These are phyloP conservation scores for Prunus mume DNA, from an alignment of 306 rosid species.

Conservation along the genomic window DNA sequence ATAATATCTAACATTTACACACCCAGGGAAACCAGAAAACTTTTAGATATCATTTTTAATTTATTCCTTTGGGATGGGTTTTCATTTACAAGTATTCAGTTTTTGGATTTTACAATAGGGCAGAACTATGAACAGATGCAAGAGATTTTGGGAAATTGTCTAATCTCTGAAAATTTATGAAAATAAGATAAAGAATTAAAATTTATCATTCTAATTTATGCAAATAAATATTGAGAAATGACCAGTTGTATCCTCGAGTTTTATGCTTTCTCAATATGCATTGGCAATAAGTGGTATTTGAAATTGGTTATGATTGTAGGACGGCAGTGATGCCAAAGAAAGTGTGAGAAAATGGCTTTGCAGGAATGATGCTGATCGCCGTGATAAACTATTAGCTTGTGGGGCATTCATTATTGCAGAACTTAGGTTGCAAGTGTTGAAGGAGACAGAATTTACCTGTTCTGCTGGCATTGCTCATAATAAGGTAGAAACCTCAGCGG, in stretches of 20 bases:
- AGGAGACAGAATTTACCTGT: slow-evolving; percentile 89
- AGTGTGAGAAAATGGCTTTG: slow-evolving; percentile 72
- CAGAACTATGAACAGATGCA: not conserved
- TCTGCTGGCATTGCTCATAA: slow-evolving; percentile 99
- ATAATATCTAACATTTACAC: not conserved
- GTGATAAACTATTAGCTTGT: slow-evolving; percentile 88
- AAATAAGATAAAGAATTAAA: no score
- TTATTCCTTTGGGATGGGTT: not conserved
- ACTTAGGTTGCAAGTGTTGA: slow-evolving; percentile 81
- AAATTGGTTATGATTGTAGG: slow-evolving; percentile 50
- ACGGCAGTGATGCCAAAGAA: slow-evolving; percentile 50
- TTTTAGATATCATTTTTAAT: not conserved
- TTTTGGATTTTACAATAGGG: no score
- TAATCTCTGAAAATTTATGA: not conserved
- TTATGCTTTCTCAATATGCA: slow-evolving; percentile 1
- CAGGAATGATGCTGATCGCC: slow-evolving; percentile 56
- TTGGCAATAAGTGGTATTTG: not conserved
- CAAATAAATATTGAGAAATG: not conserved
- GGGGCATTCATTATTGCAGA: slow-evolving; percentile 86
- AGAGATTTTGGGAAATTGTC: not conserved
- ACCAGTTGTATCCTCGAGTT: not conserved
- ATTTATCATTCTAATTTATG: no score
- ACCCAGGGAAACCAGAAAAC: not conserved
- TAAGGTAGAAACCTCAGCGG: slow-evolving; percentile 47
- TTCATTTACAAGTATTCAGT: not conserved